Percentiles rank a stretch among this genome's conserved stretches.
phyloP scores from a whole-genome alignment of 2,329 filamentous ascomycete genomes.

The Claviceps africana region DNA sequence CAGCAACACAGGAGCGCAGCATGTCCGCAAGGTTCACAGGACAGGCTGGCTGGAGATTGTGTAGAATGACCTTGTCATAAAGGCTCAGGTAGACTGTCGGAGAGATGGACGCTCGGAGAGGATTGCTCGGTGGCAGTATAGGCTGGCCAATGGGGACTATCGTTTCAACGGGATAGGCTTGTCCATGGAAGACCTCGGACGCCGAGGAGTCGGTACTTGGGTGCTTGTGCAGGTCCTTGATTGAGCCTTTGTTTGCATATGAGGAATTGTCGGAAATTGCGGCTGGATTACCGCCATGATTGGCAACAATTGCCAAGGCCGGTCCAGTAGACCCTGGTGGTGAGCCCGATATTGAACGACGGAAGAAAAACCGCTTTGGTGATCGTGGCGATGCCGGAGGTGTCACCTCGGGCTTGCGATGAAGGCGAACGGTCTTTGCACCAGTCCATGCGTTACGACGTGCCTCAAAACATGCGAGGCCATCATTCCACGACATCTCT shows the following conservation, averaged over 20 bases:
- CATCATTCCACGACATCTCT: conserved; percentile 66
- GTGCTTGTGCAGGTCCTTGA: conserved; percentile 18
- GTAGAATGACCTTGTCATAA: conserved; percentile 77
- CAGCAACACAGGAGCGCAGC: conserved; percentile 65
- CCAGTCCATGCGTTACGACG: conserved; percentile 77
- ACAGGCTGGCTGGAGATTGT: conserved; percentile 67
- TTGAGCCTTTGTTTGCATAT: conserved; percentile 25
- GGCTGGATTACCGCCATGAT: conserved; percentile 19
- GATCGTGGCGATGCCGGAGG: conserved; percentile 32
- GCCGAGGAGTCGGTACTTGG: conserved; percentile 20
- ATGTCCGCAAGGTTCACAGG: conserved; percentile 80
- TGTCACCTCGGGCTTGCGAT: conserved; percentile 28
- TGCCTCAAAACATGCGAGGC: conserved; percentile 64
- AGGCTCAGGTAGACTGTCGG: conserved; percentile 64
- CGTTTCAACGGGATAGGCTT: conserved; percentile 38
- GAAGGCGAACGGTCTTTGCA: conserved; percentile 46
- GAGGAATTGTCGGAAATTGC: conserved; percentile 30
- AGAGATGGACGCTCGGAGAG: conserved; percentile 63
- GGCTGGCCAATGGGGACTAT: conserved; percentile 61
- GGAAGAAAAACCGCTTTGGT: conserved; percentile 36
- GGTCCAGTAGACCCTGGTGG: conserved; percentile 18
- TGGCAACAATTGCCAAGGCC: conserved; percentile 11
- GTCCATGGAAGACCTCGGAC: conserved; percentile 11
- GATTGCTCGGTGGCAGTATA: conserved; percentile 58
- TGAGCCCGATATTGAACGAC: conserved; percentile 29